These are phyloP conservation scores for Pseudopithomyces maydicus DNA, from an alignment of 2,329 filamentous ascomycete genomes.

Conservation along the genomic window DNA sequence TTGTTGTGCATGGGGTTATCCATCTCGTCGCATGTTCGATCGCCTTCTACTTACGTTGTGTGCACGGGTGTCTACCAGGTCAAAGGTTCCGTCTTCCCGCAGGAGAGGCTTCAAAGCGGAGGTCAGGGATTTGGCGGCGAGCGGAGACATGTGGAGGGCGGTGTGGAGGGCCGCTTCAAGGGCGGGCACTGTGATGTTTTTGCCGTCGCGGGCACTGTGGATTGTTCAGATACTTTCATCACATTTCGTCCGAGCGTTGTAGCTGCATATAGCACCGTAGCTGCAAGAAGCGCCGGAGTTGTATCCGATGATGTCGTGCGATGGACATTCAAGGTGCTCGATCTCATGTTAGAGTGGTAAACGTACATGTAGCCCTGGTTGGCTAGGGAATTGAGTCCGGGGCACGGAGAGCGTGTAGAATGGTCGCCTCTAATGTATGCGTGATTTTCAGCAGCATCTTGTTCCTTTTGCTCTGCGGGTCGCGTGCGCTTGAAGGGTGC, in stretches of 20 bases:
- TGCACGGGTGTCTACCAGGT: not conserved
- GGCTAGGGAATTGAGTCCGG: slow-evolving; percentile 35
- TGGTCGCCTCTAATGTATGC: slow-evolving; percentile 18
- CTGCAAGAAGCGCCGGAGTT: not conserved
- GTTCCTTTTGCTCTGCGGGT: no score
- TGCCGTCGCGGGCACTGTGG: slow-evolving; percentile 39
- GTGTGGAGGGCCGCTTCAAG: slow-evolving; percentile 36
- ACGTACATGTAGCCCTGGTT: slow-evolving; percentile 42
- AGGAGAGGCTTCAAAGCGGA: not conserved
- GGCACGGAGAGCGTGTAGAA: slow-evolving; percentile 31
- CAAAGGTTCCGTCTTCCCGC: not conserved
- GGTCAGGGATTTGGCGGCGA: not conserved
- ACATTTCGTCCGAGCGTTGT: no score
- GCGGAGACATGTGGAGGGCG: slow-evolving; percentile 5
- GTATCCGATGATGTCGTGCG: not conserved
- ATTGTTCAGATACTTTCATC: not conserved
- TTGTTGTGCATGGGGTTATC: no score
- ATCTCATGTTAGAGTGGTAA: not conserved
- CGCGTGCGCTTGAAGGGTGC: no score
- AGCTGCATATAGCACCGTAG: no score
- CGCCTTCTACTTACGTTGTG: not conserved
- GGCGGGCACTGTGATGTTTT: slow-evolving; percentile 33
- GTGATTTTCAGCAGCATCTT: not conserved
- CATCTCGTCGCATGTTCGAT: no score
- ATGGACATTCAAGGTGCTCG: no score